Evolutionary conservation across 371 early-diverging fungal genomes (phyloP).

Genomic region (Capillidium heterosporum): DNA sequence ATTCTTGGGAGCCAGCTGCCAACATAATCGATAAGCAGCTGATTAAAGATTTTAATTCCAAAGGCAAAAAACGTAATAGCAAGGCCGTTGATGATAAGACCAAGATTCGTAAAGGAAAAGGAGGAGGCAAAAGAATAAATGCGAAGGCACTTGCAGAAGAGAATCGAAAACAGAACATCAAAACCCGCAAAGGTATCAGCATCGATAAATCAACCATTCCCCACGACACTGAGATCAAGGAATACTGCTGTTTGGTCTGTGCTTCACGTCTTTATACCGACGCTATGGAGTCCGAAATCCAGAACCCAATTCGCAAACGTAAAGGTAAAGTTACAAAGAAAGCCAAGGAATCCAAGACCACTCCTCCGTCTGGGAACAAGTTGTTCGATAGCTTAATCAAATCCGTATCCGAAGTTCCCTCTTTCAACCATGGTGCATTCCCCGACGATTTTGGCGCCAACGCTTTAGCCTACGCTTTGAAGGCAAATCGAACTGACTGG

Average conservation of each 20-base stretch:
- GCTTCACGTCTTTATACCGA: constrained; percentile 14
- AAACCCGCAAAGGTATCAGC: not conserved
- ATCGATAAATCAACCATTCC: not conserved
- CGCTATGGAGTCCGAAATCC: constrained; percentile 6
- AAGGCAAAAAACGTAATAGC: no score
- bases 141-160: not conserved
- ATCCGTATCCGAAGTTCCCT: not conserved
- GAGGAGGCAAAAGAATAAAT: constrained; percentile 1
- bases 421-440: constrained; percentile 1
- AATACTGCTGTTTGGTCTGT: constrained; percentile 16
- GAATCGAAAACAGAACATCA: not conserved
- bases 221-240: constrained; percentile 5
- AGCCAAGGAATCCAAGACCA: no score
- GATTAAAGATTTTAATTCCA: constrained; percentile 1
- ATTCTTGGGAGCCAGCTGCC: constrained; percentile 9
- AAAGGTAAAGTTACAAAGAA: not conserved
- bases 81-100: no score
- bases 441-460: constrained; percentile 9
- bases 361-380: not conserved
- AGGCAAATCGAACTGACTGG: constrained; percentile 6
- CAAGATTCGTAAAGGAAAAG: constrained; percentile 7
- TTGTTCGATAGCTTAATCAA: not conserved
- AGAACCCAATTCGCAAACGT: constrained; percentile 3
- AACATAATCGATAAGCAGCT: constrained; percentile 4
- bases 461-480: constrained; percentile 7